Evolutionary conservation across 2,329 filamentous ascomycete genomes (phyloP), one percentile per base, ranked within the genome.

Genomic region (Domatiomyces catenatus): DNA sequence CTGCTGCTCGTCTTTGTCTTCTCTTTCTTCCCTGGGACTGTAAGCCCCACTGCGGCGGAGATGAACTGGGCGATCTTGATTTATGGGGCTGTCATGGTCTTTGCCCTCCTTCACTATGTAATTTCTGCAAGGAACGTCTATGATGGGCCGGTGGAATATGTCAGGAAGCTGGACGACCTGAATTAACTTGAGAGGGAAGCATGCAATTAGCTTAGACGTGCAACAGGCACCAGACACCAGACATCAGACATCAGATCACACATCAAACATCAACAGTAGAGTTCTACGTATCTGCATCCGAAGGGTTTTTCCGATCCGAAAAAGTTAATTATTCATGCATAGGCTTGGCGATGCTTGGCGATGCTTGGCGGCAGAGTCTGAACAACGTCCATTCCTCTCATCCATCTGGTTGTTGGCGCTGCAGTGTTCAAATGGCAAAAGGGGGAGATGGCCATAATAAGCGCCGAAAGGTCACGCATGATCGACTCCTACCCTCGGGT

Each of bases 21-120:
- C 20, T 59, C 55, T 42, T 64, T 64, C 49, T 65, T 63, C 49
- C 62, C 62, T 1, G 49, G 57, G 1, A 58, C 52, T 7, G 50
- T 39, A 2, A 22, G 58, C 6, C 55, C 58, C 7, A 58, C 51
- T 2, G 49, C 54, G 5, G 46, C 47, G 2, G 26, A 51, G 8
- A 64, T 64, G 55, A 65, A 66, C 47, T 65, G 63, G 62, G 52
- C 54, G 8, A 48, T 56, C 42, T 51, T 61, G 3, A 61, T 66
- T 6, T 64, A 59, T 50, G 53, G 56, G 2, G 59, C 51, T 2
- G 57, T 64, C 2, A 50, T 63, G 47, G 42, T 61, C 8, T 50
- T 64, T 44, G 58, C 61, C 0, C 26, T 61, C n/a, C 28, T 56
- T 5, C 58, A 61, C 42, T 65, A 65, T 54, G 48, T 47, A 8